These are phyloP conservation scores for Grigorovia yakushimaensis DNA, from an alignment of 805 yeast genomes.

Conservation along the genomic window DNA sequence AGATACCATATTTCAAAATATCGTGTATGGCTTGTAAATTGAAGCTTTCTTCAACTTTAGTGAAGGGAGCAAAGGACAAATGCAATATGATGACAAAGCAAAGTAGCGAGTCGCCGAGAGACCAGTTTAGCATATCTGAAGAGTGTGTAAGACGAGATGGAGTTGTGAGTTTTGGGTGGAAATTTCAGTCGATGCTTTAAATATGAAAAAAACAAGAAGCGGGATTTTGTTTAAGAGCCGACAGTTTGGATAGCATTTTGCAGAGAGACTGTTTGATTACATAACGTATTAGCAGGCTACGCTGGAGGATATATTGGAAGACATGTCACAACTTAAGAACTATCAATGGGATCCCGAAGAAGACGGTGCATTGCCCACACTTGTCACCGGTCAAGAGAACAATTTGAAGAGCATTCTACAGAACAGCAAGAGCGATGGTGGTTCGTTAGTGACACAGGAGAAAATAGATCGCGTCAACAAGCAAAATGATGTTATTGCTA, in stretches of 20 bases:
- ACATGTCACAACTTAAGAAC: slow-evolving; percentile 26
- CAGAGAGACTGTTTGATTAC: no score
- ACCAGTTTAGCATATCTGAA: slow-evolving; percentile 14
- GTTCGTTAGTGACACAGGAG: slow-evolving; percentile 21
- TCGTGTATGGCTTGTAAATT: slow-evolving; percentile 86
- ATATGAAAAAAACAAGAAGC: background rate
- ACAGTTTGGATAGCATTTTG: no score
- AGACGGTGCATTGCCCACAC: slow-evolving; percentile 27
- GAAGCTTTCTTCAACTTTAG: slow-evolving; percentile 93
- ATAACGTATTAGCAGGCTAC: no score
- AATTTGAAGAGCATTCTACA: slow-evolving; percentile 19
- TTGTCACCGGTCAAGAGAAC: slow-evolving; percentile 23
- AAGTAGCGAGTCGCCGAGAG: slow-evolving; percentile 28
- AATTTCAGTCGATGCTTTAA: background rate
- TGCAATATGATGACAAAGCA: slow-evolving; percentile 40
- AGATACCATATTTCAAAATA: slow-evolving; percentile 50
- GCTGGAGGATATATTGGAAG: no score
- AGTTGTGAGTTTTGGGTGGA: background rate
- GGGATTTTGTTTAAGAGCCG: background rate
- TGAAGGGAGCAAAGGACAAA: slow-evolving; percentile 57
- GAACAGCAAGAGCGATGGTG: slow-evolving; percentile 21
- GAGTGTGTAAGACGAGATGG: background rate
- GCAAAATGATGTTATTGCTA: slow-evolving; percentile 3
- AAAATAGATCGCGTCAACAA: slow-evolving; percentile 25
- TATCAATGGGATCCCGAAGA: slow-evolving; percentile 22